Evolutionary conservation across 805 yeast species (phyloP), one percentile per base, ranked within the genome.

Genomic region (Alloascoidea hylecoeti): DNA sequence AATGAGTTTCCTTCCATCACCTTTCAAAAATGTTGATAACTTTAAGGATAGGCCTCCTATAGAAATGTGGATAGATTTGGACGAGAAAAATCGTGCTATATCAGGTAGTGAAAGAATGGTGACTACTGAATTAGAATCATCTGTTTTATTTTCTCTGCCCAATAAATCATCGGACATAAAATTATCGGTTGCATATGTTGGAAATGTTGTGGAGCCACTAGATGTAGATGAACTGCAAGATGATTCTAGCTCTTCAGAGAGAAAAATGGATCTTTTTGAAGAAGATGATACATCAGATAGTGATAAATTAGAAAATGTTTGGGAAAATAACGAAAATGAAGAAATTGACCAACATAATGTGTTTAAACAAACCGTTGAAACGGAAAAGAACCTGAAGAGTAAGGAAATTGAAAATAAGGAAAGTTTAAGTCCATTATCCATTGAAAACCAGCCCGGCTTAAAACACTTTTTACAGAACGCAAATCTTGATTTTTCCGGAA

Each of bases 31-130:
- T 4, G 46, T 48, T 4, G 45, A 40, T 3, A 39, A 49, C 16
- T 50, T 54, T 39, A 47, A 54, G 37, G 48, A 56, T 33, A 61
- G 59, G 35, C 78, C 80, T 2, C 74, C 78, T 1, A 52, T 75
- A 4, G 80, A 74, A 46, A 55, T 75, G 35, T 72, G 78, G 75
- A 53, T 66, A 27, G 69, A 63, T 36, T 50, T 69, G 36, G 57
- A 56, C 15, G 56, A 58, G 13, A 39, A 42, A n/a, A 56, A 56
- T 9, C 49, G 43, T 30, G 64, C 63, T 1, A 66, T 58, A 27
- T 42, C 61, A 23, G 64, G 57, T 17, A 51, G 63, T 9, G 45
- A 71, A 39, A 60, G 60, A 28, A 49, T 67, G 1, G 62, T 68
- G 1, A 56, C 69, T 0, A 66, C 66, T 1, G 68, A 67, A 18